These are phyloP conservation scores for Mimosa pudica DNA, from an alignment of 306 rosid genomes.

Conservation along the genomic window DNA sequence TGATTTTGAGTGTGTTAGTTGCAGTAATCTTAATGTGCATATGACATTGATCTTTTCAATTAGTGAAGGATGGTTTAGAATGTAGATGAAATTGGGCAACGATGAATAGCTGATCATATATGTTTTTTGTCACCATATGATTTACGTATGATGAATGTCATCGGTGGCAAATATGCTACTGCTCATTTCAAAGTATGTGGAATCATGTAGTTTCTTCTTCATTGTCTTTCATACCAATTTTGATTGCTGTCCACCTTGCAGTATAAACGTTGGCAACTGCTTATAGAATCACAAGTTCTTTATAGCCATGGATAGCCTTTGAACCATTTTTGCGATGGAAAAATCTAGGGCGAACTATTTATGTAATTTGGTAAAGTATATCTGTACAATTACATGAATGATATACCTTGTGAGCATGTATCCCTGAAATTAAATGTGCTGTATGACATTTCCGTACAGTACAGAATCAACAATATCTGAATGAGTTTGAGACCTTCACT, in stretches of 20 bases:
- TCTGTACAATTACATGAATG: conserved; percentile 7
- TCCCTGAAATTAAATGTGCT: conserved; percentile 21
- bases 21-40: conserved; percentile 28
- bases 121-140: conserved; percentile 11
- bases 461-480: conserved; percentile 23
- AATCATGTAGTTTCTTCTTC: conserved; percentile 13
- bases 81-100: conserved; percentile 20
- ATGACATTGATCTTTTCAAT: conserved; percentile 18
- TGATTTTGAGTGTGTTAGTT: conserved; percentile 24
- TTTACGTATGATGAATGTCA: conserved; percentile 13
- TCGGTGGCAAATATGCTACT: conserved; percentile 18
- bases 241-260: neutral
- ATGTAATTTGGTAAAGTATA: conserved; percentile 20
- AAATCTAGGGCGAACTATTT: conserved; percentile 14
- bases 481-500: neutral
- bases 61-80: conserved; percentile 1
- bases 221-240: neutral
- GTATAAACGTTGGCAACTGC: conserved; percentile 12
- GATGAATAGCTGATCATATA: conserved; percentile 18
- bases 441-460: conserved; percentile 12
- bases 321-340: neutral
- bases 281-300: conserved; percentile 7
- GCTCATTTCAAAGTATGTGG: conserved; percentile 20
- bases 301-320: conserved; percentile 11
- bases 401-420: conserved; percentile 19